phyloP scores from a whole-genome alignment of 23 red algal species.

The Gracilaria vermiculophylla region DNA sequence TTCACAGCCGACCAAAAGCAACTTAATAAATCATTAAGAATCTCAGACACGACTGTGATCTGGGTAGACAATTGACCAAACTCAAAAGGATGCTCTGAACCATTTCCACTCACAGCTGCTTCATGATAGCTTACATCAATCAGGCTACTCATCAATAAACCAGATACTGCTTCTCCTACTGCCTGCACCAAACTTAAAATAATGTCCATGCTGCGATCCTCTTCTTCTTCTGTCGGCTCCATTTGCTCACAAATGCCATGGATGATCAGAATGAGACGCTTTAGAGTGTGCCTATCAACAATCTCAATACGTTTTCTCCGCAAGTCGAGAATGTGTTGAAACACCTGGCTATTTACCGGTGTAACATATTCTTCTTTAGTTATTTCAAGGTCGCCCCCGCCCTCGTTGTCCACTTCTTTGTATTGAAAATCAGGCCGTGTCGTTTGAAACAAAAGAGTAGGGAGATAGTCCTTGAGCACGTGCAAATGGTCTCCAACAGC shows the following conservation, averaged over 20 bases:
- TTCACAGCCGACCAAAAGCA: conserved; percentile 59
- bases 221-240: conserved; percentile 31
- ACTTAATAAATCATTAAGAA: conserved; percentile 53
- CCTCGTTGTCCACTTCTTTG: conserved; percentile 38
- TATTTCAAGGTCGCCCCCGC: conserved; percentile 36
- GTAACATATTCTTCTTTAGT: conserved; percentile 56
- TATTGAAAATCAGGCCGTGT: conserved; percentile 40
- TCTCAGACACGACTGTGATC: conserved; percentile 38
- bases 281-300: conserved; percentile 52
- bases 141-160: conserved; percentile 41
- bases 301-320: conserved; percentile 37
- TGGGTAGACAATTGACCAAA: conserved; percentile 34
- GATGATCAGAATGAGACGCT: conserved; percentile 46
- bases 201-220: conserved; percentile 29
- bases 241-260: conserved; percentile 36
- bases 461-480: conserved; percentile 24
- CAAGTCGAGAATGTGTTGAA: conserved; percentile 33
- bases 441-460: conserved; percentile 37
- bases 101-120: conserved; percentile 57
- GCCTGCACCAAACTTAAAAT: conserved; percentile 1
- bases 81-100: conserved; percentile 23
- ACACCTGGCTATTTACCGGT: conserved; percentile 20
- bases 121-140: conserved; percentile 63
- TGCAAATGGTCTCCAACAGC: conserved; percentile 48
- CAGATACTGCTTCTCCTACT: conserved; percentile 35